Percentiles rank a stretch among this genome's conserved stretches.
These are phyloP conservation scores for Helenozyma rhizophorensis DNA, from an alignment of 805 yeast genomes.

Conservation along the genomic window DNA sequence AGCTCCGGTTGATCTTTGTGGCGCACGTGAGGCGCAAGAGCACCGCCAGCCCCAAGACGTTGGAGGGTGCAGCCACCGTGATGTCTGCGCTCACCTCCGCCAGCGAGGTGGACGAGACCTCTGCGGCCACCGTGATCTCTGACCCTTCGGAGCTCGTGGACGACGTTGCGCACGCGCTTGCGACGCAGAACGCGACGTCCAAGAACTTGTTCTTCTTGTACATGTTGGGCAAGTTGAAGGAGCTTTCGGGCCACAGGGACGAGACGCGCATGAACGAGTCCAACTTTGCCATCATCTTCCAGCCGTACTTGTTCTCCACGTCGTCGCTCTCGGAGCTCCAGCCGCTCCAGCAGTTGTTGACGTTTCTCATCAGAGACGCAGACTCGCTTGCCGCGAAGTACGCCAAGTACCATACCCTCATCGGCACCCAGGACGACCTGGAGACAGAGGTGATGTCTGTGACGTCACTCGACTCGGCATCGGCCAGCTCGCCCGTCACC, in stretches of 20 bases:
- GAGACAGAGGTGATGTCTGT: constrained; percentile 7
- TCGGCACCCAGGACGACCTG: constrained; percentile 9
- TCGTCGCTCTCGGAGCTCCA: constrained; percentile 9
- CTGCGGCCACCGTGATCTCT: constrained; percentile 1
- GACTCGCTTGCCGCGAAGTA: constrained; percentile 9
- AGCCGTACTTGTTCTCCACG: constrained; percentile 25
- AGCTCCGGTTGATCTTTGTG: constrained; percentile 7
- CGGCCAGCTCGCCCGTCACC: constrained; percentile 12
- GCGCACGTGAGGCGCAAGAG: constrained; percentile 3
- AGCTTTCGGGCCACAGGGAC: constrained; percentile 14
- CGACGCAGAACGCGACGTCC: constrained; percentile 10
- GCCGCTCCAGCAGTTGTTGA: constrained; percentile 9
- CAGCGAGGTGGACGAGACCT: constrained; percentile 4
- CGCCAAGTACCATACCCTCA: constrained; percentile 2
- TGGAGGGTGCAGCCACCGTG: constrained; percentile 7
- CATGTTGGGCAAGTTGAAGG: constrained; percentile 12
- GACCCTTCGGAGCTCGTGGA: constrained; percentile 5
- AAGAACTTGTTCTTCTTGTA: constrained; percentile 18
- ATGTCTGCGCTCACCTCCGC: not conserved
- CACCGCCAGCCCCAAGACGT: constrained; percentile 6
- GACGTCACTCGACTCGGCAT: constrained; percentile 6
- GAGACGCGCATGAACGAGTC: constrained; percentile 25
- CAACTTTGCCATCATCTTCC: constrained; percentile 29
- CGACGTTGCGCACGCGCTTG: constrained; percentile 11
- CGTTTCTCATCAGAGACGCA: constrained; percentile 16